Conservation (phyloP, 2,329 filamentous ascomycete species). For the Chaetomium globosum region DNA sequence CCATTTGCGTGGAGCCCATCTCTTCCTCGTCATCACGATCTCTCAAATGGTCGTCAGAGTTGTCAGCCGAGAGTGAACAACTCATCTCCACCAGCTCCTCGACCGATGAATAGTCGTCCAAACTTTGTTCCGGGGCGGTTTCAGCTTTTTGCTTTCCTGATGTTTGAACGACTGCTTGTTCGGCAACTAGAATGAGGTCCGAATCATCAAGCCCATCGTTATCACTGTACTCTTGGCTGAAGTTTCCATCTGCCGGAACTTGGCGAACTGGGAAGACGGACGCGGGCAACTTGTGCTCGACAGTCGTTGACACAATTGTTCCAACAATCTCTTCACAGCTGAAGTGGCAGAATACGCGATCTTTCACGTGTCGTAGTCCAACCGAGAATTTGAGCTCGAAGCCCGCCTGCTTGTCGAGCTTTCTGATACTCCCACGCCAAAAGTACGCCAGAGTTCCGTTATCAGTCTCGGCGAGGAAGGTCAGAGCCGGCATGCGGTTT, state of each 20-base stretch:
- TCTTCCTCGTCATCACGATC: slow-evolving; percentile 17
- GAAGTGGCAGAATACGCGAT: slow-evolving; percentile 67
- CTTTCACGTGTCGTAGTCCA: slow-evolving; percentile 55
- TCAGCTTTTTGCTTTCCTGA: slow-evolving; percentile 16
- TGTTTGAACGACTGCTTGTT: slow-evolving; percentile 26
- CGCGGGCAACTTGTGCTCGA: slow-evolving; percentile 34
- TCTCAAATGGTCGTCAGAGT: slow-evolving; percentile 8
- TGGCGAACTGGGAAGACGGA: slow-evolving; percentile 29
- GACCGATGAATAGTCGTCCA: slow-evolving; percentile 56
- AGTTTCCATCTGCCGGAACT: not conserved
- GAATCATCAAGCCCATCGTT: slow-evolving; percentile 47
- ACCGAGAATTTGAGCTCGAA: slow-evolving; percentile 62
- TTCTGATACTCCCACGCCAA: slow-evolving; percentile 64
- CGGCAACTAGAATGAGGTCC: slow-evolving; percentile 46
- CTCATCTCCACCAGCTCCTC: slow-evolving; percentile 50
- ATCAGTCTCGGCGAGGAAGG: slow-evolving; percentile 72
- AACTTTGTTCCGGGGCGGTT: slow-evolving; percentile 3
- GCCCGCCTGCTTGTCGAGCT: slow-evolving; percentile 62
- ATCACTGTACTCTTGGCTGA: slow-evolving; percentile 30
- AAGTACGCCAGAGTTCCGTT: slow-evolving; percentile 72
- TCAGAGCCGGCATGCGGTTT: slow-evolving; percentile 67
- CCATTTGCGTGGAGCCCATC: not conserved
- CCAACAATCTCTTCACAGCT: slow-evolving; percentile 85
- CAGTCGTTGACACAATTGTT: slow-evolving; percentile 47
- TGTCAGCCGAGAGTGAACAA: slow-evolving; percentile 5